Conservation (phyloP, 2,329 filamentous ascomycete species). For the Drechslerella stenobrocha region DNA sequence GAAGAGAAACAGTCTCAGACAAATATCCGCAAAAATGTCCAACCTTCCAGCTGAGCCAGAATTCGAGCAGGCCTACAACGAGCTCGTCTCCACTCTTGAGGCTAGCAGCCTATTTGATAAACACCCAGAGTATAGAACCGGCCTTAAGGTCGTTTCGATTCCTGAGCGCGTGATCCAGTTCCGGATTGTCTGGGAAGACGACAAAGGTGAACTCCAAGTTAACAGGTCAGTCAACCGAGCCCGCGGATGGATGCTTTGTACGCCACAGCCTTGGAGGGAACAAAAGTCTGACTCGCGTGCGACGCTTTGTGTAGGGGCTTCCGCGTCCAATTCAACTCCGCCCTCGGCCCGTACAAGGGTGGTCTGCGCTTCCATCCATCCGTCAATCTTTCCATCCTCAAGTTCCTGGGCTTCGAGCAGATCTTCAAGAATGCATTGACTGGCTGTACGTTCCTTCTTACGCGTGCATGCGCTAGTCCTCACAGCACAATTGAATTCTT, state of each 20-base stretch:
- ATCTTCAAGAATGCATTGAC: constrained; percentile 99
- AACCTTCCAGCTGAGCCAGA: constrained; percentile 87
- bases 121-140: constrained; percentile 91
- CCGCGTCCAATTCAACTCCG: constrained; percentile 98
- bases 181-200: constrained; percentile 95
- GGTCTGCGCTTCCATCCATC: constrained; percentile 92
- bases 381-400: constrained; percentile 79
- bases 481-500: constrained; percentile 1
- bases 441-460: constrained; percentile 66
- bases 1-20: constrained; percentile 50
- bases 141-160: constrained; percentile 81
- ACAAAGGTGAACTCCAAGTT: constrained; percentile 65
- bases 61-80: constrained; percentile 98
- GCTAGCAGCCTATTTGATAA: constrained; percentile 89
- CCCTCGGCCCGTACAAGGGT: constrained; percentile 96
- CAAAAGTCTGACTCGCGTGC: constrained; percentile 64
- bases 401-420: constrained; percentile 99
- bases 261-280: background rate
- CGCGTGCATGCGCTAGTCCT: background rate
- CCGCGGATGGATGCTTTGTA: background rate
- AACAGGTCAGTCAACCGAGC: constrained; percentile 33
- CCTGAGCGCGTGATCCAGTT: constrained; percentile 97
- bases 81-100: constrained; percentile 93
- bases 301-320: constrained; percentile 85
- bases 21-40: constrained; percentile 64